phyloP scores from a whole-genome alignment of 495 filamentous ascomycete species.

The Penicillium dipodomyicola region DNA sequence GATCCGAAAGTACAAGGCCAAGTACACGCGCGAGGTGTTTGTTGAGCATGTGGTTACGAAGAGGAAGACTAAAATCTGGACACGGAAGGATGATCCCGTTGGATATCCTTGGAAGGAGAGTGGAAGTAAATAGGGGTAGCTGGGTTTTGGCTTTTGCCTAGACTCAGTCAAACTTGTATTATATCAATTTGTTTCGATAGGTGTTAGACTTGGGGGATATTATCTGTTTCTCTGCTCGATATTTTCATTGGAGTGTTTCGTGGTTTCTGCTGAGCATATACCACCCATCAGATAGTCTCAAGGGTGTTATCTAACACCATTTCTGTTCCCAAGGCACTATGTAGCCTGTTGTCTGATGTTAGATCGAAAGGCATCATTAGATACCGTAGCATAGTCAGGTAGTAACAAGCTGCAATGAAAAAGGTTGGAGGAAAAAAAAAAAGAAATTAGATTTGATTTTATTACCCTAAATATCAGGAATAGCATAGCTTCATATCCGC shows the following conservation, averaged over 20 bases:
- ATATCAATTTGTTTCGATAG: background rate
- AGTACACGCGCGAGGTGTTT: conserved; percentile 72
- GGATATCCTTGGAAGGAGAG: conserved; percentile 77
- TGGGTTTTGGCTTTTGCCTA: background rate
- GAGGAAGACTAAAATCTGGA: conserved; percentile 83
- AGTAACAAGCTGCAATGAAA: too few species aligned
- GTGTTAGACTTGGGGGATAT: background rate
- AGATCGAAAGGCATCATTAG: too few species aligned
- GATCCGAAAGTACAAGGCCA: conserved; percentile 67
- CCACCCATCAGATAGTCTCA: background rate
- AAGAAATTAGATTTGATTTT: background rate
- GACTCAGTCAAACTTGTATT: background rate
- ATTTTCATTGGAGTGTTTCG: background rate
- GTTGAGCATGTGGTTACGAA: conserved; percentile 81
- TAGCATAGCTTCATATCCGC: conserved; percentile 3
- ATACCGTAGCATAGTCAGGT: too few species aligned
- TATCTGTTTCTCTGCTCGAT: background rate
- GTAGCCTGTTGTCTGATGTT: too few species aligned
- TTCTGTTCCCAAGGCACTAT: background rate
- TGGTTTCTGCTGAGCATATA: background rate
- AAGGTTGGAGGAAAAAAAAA: too few species aligned
- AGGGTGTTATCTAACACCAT: too few species aligned
- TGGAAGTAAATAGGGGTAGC: conserved; percentile 29
- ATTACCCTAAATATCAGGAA: background rate
- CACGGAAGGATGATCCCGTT: conserved; percentile 79